Conservation (phyloP, 306 rosid genomes). For the Betula pendula region DNA sequence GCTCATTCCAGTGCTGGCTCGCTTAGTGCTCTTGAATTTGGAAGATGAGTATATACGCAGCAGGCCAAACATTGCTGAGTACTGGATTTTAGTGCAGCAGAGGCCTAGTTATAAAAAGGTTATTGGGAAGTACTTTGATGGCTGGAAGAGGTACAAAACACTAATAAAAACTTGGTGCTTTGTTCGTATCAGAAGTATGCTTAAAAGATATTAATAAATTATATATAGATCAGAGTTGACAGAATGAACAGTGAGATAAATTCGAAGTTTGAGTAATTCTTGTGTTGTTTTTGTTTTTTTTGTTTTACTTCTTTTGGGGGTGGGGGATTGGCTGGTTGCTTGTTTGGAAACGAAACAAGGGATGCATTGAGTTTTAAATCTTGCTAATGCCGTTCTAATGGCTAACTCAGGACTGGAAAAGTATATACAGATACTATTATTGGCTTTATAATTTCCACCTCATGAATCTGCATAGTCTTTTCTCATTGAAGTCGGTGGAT, state of each 20-base stretch:
- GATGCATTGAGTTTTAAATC: neutral
- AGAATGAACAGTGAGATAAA: constrained; percentile 22
- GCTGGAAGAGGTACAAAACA: constrained; percentile 89
- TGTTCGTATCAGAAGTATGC: constrained; percentile 70
- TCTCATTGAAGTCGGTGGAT: neutral
- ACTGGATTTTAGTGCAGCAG: constrained; percentile 84
- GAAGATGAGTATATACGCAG: constrained; percentile 58
- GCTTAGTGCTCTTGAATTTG: constrained; percentile 61
- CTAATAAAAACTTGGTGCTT: constrained; percentile 70
- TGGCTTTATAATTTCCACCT: neutral
- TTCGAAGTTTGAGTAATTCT: neutral
- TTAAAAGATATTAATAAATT: constrained; percentile 63
- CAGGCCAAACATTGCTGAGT: constrained; percentile 72
- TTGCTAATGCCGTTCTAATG: neutral
- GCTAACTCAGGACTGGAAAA: neutral
- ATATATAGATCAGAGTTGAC: constrained; percentile 13
- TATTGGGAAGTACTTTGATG: constrained; percentile 73
- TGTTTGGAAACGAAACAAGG: neutral
- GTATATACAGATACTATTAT: neutral
- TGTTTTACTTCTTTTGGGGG: neutral
- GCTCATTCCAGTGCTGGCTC: constrained; percentile 71
- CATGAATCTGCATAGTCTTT: neutral
- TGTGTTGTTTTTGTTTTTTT: neutral
- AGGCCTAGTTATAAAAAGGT: constrained; percentile 91
- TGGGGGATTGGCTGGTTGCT: neutral